Conservation (phyloP, 1,284 basidiomycete genomes). For the Tetrapyrgos nigripes region DNA sequence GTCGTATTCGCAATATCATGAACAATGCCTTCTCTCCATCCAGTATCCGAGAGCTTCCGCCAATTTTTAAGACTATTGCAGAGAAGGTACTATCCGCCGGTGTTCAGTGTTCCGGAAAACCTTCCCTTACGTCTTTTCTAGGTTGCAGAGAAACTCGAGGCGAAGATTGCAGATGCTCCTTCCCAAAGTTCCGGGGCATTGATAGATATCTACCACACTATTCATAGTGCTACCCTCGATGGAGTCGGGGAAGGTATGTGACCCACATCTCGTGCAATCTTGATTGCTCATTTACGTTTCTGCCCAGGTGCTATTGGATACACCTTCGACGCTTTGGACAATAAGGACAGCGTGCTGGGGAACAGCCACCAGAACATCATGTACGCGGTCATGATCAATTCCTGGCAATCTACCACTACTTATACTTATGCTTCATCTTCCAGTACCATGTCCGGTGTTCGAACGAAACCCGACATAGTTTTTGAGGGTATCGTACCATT, state of each 20-base stretch:
- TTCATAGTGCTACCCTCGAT: constrained; percentile 8
- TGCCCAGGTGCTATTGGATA: constrained; percentile 11
- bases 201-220: constrained; percentile 4
- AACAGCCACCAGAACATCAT: constrained; percentile 6
- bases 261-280: not conserved
- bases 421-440: too few species aligned
- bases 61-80: constrained; percentile 1
- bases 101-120: too few species aligned
- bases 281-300: not conserved
- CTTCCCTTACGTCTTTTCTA: too few species aligned
- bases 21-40: constrained; percentile 5
- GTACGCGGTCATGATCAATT: not conserved
- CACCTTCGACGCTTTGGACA: constrained; percentile 3
- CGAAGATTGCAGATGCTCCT: too few species aligned
- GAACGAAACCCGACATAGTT: not conserved
- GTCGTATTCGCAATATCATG: constrained; percentile 7
- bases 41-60: constrained; percentile 1
- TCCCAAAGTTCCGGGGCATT: too few species aligned
- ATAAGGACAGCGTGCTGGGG: constrained; percentile 6
- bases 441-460: constrained; percentile 6
- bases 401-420: too few species aligned
- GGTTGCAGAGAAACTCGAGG: too few species aligned
- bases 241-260: constrained; percentile 8
- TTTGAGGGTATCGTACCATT: constrained; percentile 3
- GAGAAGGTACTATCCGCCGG: constrained; percentile 9